phyloP scores from a whole-genome alignment of 106 monocot genomes.

The Triglochin maritima region DNA sequence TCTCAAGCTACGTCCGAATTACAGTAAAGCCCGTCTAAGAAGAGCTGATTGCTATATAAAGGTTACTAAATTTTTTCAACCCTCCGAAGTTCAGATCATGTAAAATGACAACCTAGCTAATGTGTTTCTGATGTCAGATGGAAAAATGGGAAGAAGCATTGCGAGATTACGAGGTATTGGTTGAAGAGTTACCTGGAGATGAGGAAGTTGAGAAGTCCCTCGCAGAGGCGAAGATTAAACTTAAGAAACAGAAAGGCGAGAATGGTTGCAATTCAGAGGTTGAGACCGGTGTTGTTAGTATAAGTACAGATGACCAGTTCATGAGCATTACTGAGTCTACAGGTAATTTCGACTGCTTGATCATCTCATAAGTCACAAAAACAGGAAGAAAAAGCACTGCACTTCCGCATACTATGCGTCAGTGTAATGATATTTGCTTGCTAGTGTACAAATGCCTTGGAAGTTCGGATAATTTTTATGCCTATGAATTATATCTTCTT shows the following conservation, averaged over 20 bases:
- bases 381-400: too few species aligned
- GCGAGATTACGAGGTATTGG: constrained; percentile 40
- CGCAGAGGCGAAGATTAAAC: constrained; percentile 12
- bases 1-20: constrained; percentile 23
- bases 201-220: constrained; percentile 28
- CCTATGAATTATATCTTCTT: too few species aligned
- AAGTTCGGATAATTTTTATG: too few species aligned
- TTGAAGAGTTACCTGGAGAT: constrained; percentile 31
- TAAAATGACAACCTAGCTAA: not conserved
- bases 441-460: too few species aligned
- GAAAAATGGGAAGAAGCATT: constrained; percentile 36
- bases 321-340: constrained; percentile 2
- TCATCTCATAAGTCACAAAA: too few species aligned
- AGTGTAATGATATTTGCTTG: too few species aligned
- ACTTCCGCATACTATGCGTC: too few species aligned
- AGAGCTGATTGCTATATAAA: constrained; percentile 34
- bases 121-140: constrained; percentile 14
- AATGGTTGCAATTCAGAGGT: not conserved
- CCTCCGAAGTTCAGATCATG: not conserved
- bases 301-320: constrained; percentile 20
- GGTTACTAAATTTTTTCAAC: constrained; percentile 6
- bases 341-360: constrained; percentile 12
- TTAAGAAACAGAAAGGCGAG: constrained; percentile 15
- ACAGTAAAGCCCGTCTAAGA: constrained; percentile 28
- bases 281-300: constrained; percentile 3